Evolutionary conservation across 2,329 filamentous ascomycete genomes (phyloP), one percentile per base, ranked within the genome.

Genomic region (Aspergillus japonicus): DNA sequence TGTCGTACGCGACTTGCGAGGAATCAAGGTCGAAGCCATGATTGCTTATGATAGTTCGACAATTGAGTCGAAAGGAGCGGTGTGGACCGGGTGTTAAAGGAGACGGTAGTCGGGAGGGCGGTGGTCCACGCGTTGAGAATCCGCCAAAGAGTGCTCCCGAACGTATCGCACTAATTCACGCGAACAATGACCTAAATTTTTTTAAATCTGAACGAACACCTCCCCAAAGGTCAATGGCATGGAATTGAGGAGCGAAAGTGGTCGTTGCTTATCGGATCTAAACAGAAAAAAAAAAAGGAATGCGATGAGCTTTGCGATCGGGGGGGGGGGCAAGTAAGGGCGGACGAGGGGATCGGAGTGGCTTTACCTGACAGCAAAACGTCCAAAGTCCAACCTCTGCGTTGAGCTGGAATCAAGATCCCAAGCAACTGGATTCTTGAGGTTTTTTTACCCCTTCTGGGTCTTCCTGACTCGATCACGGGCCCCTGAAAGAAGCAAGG

Each of bases 21-120:
- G 81, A 35, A 85, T 78, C 53, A 85, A 74, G 39, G 78, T 78
- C 59, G 81, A 78, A 66, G 78, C 81, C 73, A 83, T 79, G 77
- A 78, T 84, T 66, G 58, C 54, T 62, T 51, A 49, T 59, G 56
- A 57, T 31, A 35, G 47, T 42, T 42, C 29, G 33, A 57, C 47
- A 62, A 42, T 52, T 67, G 47, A 31, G 42, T 21, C 54, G 47
- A 62, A 47, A 52, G 68, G 58, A 62, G 69, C 67, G 67, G 65
- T 69, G 67, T 68, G 57, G 60, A 64, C 59, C 66, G 62, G 60
- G 62, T 65, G 60, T 64, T 60, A 51, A 60, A 52, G 56, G 51
- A 61, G 53, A 55, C 48, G 53, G 33, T 53, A 54, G 60, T 62
- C 39, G 39, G 6, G 66, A 63, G 52, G 58, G 54, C 59, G 66